These are phyloP conservation scores for Plasmodium coatneyi DNA, from an alignment of 169 alveolate species.

Conservation along the genomic window DNA sequence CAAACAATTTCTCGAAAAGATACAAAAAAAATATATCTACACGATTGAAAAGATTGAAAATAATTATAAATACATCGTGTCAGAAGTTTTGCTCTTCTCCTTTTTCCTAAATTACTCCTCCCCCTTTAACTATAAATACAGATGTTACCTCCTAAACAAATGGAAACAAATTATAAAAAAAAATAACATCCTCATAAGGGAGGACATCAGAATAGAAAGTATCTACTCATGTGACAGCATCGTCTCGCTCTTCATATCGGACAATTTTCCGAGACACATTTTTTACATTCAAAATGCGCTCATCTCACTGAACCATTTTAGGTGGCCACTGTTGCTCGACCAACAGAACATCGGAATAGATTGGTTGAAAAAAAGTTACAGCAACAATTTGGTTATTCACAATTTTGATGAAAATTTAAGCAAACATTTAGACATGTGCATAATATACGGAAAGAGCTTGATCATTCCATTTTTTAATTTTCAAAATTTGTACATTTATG, in stretches of 20 bases:
- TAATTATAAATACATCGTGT: constrained; percentile 58
- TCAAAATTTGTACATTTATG: constrained; percentile 69
- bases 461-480: constrained; percentile 57
- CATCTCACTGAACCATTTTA: constrained; percentile 64
- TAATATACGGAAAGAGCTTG: constrained; percentile 70
- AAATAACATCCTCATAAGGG: constrained; percentile 40
- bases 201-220: constrained; percentile 41
- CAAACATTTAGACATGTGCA: constrained; percentile 74
- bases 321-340: constrained; percentile 65
- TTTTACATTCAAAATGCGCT: constrained; percentile 72
- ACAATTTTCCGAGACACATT: constrained; percentile 68
- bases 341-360: constrained; percentile 55
- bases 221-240: constrained; percentile 65
- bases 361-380: constrained; percentile 69
- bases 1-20: constrained; percentile 44
- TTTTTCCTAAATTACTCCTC: constrained; percentile 66
- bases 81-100: constrained; percentile 61
- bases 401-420: constrained; percentile 70
- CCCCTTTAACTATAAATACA: constrained; percentile 48
- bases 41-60: constrained; percentile 48
- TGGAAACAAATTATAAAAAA: constrained; percentile 68
- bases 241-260: constrained; percentile 55
- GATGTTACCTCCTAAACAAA: constrained; percentile 27
- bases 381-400: constrained; percentile 56
- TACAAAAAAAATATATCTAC: constrained; percentile 35